A percentile compares a stretch with the other conserved stretches of the same genome.
Conservation (phyloP, 805 yeast genomes). For the Schwanniomyces pseudopolymorphus region DNA sequence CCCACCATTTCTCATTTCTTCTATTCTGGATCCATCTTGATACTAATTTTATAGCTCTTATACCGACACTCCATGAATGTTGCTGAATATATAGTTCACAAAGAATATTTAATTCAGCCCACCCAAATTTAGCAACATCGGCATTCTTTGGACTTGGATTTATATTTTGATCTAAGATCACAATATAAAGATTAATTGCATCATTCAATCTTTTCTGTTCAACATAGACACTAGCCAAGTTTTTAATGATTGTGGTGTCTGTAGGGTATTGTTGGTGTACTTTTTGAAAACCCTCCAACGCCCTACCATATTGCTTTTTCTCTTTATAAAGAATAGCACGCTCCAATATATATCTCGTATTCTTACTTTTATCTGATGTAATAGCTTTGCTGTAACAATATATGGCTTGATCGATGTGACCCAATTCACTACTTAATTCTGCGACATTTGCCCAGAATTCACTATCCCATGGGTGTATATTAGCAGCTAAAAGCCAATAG, state of each 20-base stretch:
- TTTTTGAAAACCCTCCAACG: conserved; percentile 69
- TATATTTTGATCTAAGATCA: conserved; percentile 60
- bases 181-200: conserved; percentile 70
- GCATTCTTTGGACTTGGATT: conserved; percentile 20
- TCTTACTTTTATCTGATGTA: conserved; percentile 14
- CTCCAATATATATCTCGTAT: conserved; percentile 55
- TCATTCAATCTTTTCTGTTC: conserved; percentile 64
- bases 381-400: conserved; percentile 60
- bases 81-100: conserved; percentile 76
- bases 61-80: conserved; percentile 62
- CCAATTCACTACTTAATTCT: conserved; percentile 59
- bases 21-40: conserved; percentile 84
- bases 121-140: conserved; percentile 59
- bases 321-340: conserved; percentile 69
- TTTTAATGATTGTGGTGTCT: conserved; percentile 59
- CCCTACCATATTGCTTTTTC: conserved; percentile 65
- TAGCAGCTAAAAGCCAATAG: conserved; percentile 82
- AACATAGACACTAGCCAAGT: conserved; percentile 51
- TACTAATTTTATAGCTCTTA: conserved; percentile 63
- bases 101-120: conserved; percentile 86
- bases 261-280: conserved; percentile 55
- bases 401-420: conserved; percentile 72
- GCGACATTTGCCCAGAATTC: conserved; percentile 80
- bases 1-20: conserved; percentile 65
- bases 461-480: conserved; percentile 70